Evolutionary conservation across 2,329 filamentous ascomycete genomes (phyloP).

Genomic region (Sclerotinia nivalis): DNA sequence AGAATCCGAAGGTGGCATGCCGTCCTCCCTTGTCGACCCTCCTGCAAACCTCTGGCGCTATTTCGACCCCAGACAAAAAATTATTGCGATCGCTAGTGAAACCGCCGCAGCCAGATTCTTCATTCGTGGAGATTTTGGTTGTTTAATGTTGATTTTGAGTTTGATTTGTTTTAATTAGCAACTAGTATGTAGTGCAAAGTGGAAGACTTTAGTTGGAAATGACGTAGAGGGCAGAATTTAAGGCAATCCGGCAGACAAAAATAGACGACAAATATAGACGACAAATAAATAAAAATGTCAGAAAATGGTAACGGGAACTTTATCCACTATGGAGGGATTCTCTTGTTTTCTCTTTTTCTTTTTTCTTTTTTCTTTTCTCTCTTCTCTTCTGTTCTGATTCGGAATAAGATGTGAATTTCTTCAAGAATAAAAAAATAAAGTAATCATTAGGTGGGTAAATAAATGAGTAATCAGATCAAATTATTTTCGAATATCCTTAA

Average conservation of each 20-base stretch:
- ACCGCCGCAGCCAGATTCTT: conserved; percentile 18
- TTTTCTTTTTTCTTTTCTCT: background rate
- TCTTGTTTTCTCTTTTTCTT: background rate
- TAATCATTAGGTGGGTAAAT: background rate
- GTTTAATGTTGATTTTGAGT: conserved; percentile 11
- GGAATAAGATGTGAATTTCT: background rate
- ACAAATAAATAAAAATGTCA: background rate
- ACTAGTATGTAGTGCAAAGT: conserved; percentile 7
- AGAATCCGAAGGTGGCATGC: conserved; percentile 41
- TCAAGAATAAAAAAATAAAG: background rate
- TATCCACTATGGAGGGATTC: background rate
- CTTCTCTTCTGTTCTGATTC: background rate
- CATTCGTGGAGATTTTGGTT: conserved; percentile 19
- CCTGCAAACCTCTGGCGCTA: conserved; percentile 23
- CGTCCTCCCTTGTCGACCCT: conserved; percentile 24
- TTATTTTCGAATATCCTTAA: background rate
- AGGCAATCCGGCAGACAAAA: conserved; percentile 16
- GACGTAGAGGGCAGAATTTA: conserved; percentile 16
- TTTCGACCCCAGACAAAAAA: conserved; percentile 23
- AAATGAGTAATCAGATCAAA: background rate
- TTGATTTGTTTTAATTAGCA: conserved; percentile 6
- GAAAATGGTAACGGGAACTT: background rate
- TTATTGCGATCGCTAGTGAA: conserved; percentile 22
- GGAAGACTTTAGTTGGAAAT: conserved; percentile 16
- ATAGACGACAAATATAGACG: conserved; percentile 9